Evolutionary conservation across 2,329 filamentous ascomycete species (phyloP).

Genomic region (Pleoardoris graminearum): DNA sequence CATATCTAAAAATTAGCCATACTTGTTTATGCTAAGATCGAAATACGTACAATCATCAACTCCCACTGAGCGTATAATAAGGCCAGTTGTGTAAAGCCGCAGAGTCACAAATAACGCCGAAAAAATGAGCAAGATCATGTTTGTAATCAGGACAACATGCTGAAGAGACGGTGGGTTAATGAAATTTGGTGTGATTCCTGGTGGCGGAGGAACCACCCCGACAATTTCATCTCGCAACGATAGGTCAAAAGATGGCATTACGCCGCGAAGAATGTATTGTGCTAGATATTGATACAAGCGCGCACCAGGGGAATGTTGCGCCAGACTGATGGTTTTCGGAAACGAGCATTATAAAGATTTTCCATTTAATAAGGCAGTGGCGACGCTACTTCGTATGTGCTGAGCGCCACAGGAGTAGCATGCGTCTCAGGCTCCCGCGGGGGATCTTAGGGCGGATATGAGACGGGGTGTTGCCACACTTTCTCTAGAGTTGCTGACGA

Average conservation of each 20-base stretch:
- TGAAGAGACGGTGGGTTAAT: slow-evolving; percentile 9
- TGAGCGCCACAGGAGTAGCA: no score
- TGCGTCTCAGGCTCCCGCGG: no score
- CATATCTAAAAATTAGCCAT: slow-evolving; percentile 12
- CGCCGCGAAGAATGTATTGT: no score
- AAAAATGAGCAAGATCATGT: slow-evolving; percentile 8
- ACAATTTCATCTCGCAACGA: slow-evolving; percentile 8
- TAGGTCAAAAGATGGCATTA: no score
- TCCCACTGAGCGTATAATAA: slow-evolving; percentile 7
- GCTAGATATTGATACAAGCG: no score
- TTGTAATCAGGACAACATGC: slow-evolving; percentile 2
- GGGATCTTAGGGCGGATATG: neutral
- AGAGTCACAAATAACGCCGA: neutral
- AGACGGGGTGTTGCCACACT: no score
- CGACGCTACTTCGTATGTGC: no score
- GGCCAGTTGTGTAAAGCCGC: slow-evolving; percentile 7
- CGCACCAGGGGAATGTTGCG: no score
- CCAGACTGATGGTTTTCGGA: no score
- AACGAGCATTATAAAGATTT: no score
- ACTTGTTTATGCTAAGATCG: slow-evolving; percentile 5
- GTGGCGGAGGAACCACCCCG: slow-evolving; percentile 9
- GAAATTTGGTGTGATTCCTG: slow-evolving; percentile 11
- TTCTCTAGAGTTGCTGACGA: no score
- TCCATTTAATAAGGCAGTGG: no score
- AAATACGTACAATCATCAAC: slow-evolving; percentile 11